Evolutionary conservation across 257 asterid species (phyloP).

Genomic region (Euphrasia confusa): DNA sequence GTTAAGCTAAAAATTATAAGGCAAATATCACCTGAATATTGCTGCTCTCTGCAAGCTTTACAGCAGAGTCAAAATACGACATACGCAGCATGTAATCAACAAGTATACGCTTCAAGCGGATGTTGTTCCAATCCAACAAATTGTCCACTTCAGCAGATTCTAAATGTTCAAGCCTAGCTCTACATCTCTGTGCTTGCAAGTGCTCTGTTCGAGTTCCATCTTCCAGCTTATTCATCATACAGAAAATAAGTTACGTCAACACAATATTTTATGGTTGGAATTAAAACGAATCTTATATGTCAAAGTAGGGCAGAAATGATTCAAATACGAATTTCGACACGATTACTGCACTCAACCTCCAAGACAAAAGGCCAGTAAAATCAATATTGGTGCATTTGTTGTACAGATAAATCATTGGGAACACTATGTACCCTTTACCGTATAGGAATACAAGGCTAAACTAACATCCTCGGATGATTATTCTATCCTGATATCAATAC

Average conservation of each 20-base stretch:
- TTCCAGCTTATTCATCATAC: constrained; percentile 62
- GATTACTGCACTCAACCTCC: background rate
- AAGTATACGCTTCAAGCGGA: constrained; percentile 77
- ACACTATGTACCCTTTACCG: constrained; percentile 11
- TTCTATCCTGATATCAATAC: background rate
- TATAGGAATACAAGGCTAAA: background rate
- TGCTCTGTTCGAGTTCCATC: constrained; percentile 76
- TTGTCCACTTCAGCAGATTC: constrained; percentile 77
- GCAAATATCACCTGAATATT: constrained; percentile 61
- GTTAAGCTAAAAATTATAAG: constrained; percentile 1
- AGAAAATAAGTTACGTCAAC: constrained; percentile 15
- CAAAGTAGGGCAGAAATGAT: background rate
- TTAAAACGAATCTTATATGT: background rate
- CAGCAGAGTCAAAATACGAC: constrained; percentile 91
- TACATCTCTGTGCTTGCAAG: constrained; percentile 91
- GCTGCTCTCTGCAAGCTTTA: constrained; percentile 79
- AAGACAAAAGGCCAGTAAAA: background rate
- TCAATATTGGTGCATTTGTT: background rate
- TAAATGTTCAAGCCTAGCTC: constrained; percentile 77
- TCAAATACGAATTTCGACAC: constrained; percentile 8
- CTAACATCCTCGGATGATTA: background rate
- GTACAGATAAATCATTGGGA: constrained; percentile 7
- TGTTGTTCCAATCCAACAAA: constrained; percentile 58
- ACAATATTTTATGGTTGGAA: background rate
- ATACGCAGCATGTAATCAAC: constrained; percentile 95